These are phyloP conservation scores for Talaromyces liani DNA, from an alignment of 495 filamentous ascomycete genomes.

Conservation along the genomic window DNA sequence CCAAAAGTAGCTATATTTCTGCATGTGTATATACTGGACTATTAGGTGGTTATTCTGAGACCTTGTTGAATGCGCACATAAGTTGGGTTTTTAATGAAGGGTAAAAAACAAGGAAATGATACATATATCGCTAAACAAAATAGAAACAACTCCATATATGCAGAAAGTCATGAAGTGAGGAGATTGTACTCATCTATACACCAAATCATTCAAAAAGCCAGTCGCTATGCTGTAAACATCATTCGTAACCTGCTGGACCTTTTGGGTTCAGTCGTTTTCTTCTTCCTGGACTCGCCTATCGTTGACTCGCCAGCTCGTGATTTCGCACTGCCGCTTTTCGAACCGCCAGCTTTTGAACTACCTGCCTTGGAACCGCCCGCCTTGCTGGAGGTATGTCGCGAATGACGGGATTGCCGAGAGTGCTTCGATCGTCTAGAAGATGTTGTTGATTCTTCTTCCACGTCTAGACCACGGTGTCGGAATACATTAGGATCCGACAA, in stretches of 20 bases:
- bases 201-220: constrained; percentile 7
- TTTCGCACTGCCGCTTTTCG: neutral
- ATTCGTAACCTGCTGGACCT: constrained; percentile 34
- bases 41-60: neutral
- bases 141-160: neutral
- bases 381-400: neutral
- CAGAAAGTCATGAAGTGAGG: neutral
- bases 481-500: constrained; percentile 33
- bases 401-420: constrained; percentile 18
- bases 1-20: too few species aligned
- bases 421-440: constrained; percentile 33
- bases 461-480: constrained; percentile 35
- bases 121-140: neutral
- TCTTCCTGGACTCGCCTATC: constrained; percentile 12
- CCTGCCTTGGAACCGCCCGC: neutral
- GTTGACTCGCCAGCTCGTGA: neutral
- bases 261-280: constrained; percentile 26
- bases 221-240: constrained; percentile 41
- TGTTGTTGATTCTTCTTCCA: constrained; percentile 20
- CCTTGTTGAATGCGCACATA: neutral
- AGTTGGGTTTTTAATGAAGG: neutral
- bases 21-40: neutral
- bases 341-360: neutral
- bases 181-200: neutral
- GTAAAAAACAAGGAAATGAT: neutral